phyloP scores from a whole-genome alignment of 768 basidiomycete genomes.

The Kwoniella heveanensis region DNA sequence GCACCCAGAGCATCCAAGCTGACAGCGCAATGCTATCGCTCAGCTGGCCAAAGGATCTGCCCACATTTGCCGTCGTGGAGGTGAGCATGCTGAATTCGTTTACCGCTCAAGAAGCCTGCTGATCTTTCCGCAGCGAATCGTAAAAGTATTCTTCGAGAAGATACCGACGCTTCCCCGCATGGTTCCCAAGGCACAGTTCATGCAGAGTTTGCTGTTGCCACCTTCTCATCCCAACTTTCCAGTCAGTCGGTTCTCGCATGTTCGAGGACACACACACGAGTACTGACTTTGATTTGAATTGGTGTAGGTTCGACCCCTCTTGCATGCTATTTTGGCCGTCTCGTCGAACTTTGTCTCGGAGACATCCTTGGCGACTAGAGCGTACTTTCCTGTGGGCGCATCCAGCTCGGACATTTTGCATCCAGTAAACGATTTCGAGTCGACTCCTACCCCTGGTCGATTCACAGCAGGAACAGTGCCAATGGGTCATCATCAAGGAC shows the following conservation, averaged over 20 bases:
- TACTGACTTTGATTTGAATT: too few species aligned
- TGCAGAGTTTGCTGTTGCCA: conserved; percentile 33
- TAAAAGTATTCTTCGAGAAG: conserved; percentile 43
- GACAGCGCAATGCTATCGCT: neutral
- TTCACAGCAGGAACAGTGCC: neutral
- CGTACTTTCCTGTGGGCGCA: conserved; percentile 42
- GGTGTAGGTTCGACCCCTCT: conserved; percentile 28
- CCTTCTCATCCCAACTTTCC: conserved; percentile 44
- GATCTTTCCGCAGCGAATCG: conserved; percentile 26
- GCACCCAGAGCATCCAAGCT: neutral
- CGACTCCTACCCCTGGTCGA: neutral
- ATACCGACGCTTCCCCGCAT: conserved; percentile 41
- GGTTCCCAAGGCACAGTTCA: conserved; percentile 34
- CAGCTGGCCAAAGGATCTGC: conserved; percentile 46
- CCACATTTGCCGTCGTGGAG: conserved; percentile 38
- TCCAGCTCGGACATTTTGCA: conserved; percentile 27
- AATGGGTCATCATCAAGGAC: neutral
- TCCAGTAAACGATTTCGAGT: conserved; percentile 33
- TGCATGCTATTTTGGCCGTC: conserved; percentile 46
- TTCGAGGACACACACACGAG: too few species aligned
- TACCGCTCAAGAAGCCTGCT: neutral
- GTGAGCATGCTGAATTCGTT: conserved; percentile 21
- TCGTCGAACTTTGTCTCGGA: conserved; percentile 35
- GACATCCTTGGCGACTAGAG: conserved; percentile 22
- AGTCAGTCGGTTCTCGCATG: conserved; percentile 27